phyloP scores from a whole-genome alignment of 2,329 filamentous ascomycete genomes.

The Epichloe sibirici region DNA sequence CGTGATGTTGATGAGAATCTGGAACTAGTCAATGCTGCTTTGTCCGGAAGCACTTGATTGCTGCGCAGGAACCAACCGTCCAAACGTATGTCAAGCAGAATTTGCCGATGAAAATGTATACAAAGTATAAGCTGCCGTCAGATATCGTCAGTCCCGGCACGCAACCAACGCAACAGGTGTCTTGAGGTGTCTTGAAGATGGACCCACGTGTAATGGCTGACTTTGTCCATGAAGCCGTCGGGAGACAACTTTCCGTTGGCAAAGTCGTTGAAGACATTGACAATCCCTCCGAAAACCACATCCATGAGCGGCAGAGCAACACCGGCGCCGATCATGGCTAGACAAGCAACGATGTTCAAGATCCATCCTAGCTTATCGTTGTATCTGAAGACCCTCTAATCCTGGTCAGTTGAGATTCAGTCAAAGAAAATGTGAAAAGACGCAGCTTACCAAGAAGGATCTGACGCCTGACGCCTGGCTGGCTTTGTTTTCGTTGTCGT shows the following conservation, averaged over 20 bases:
- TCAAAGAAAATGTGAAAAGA: background rate
- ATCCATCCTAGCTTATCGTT: slow-evolving; percentile 25
- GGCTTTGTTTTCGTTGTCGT: slow-evolving; percentile 5
- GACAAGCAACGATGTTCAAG: slow-evolving; percentile 22
- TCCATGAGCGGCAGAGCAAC: slow-evolving; percentile 42
- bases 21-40: background rate
- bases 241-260: slow-evolving; percentile 31
- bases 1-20: slow-evolving; percentile 24
- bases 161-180: background rate
- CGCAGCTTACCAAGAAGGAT: slow-evolving; percentile 12
- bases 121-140: slow-evolving; percentile 35
- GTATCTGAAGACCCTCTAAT: slow-evolving; percentile 26
- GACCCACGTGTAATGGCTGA: slow-evolving; percentile 32
- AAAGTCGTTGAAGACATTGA: slow-evolving; percentile 45
- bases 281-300: slow-evolving; percentile 41
- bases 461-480: slow-evolving; percentile 13
- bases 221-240: slow-evolving; percentile 34
- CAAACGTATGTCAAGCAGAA: slow-evolving; percentile 42
- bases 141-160: background rate
- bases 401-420: background rate
- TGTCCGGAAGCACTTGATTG: background rate
- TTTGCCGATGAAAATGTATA: slow-evolving; percentile 45
- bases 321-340: slow-evolving; percentile 26
- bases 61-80: slow-evolving; percentile 26
- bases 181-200: background rate